Evolutionary conservation across 768 basidiomycete species (phyloP).

Genomic region (Boletus tomentosulus): DNA sequence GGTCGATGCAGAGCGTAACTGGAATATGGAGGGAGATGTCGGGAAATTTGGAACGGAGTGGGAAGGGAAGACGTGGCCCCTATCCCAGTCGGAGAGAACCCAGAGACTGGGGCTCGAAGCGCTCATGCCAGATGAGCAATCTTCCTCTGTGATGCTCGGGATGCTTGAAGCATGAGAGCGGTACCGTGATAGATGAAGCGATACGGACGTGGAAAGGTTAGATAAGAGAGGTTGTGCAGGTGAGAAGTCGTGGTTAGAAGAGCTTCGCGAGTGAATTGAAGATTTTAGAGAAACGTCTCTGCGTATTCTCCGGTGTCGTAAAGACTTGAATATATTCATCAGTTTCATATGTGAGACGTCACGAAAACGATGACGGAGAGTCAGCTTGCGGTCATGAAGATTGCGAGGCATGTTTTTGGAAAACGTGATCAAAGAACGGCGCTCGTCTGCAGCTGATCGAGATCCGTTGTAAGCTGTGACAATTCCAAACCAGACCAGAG

Average conservation of each 20-base stretch:
- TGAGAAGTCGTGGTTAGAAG: conserved; percentile 6
- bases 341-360: conserved; percentile 20
- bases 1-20: conserved; percentile 16
- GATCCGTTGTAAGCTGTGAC: neutral
- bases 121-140: conserved; percentile 14
- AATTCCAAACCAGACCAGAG: conserved; percentile 15
- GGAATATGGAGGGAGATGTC: conserved; percentile 18
- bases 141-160: conserved; percentile 7
- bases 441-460: neutral
- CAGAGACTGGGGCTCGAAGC: neutral
- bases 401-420: conserved; percentile 10
- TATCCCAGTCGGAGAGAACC: neutral
- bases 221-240: neutral
- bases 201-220: neutral
- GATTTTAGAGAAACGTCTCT: conserved; percentile 3
- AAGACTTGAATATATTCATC: conserved; percentile 18
- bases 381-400: conserved; percentile 6
- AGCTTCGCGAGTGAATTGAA: conserved; percentile 3
- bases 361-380: conserved; percentile 9
- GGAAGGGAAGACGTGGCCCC: neutral
- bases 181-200: neutral
- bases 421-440: neutral
- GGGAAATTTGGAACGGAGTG: conserved; percentile 2
- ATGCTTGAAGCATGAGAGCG: conserved; percentile 6
- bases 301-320: conserved; percentile 12